Evolutionary conservation across 768 basidiomycete genomes (phyloP), one percentile per base, ranked within the genome.

Genomic region (Phylloporus sp.): DNA sequence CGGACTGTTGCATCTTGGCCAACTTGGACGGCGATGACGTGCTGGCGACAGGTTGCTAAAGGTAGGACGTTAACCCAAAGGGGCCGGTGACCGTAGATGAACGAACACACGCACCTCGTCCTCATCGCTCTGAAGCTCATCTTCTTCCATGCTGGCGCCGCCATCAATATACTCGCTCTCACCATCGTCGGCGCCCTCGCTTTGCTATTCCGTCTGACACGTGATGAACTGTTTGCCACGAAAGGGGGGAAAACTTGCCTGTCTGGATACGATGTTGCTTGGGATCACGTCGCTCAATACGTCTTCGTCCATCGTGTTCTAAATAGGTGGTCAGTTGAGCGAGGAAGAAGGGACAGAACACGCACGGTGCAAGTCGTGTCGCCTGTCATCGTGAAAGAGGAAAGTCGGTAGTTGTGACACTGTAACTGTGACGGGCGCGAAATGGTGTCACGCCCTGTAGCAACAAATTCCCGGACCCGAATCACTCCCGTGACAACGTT

Each of bases 261-360:
- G 86, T 59, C 92, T 80, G 45, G 90, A 93, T 37, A 93, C 84
- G 53, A 94, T 90, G 62, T 91, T 90, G 64, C 84, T 87, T 3
- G 92, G 92, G 8, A 95, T 83, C 47, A 94, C 80, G 64, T 95
- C 92, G 59, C 87, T 90, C 50, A 96, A 76, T 40, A 90, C 84
- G 65, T 94, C 92, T 43, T 92, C 91, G 11, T 81, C 80, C 58
- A 70, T 71, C 9, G 28, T 35, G 26, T 59, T 55, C 58, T 66
- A 23, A 4, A 18, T n/a, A 20, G 6, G 5, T 9, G n/a, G 18
- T 61, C 20, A 59, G 37, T 20, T 6, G 11, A 13, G 17, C 14
- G 15, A 32, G 32, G 28, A 20, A 24, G 31, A 5, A 26, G n/a
- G 38, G 27, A 36, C 20, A 34, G 28, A 20, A 38, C 46, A 65